Base-by-base conservation (phyloP, 208 protist genomes). In the Trypanosoma scelopori region DNA sequence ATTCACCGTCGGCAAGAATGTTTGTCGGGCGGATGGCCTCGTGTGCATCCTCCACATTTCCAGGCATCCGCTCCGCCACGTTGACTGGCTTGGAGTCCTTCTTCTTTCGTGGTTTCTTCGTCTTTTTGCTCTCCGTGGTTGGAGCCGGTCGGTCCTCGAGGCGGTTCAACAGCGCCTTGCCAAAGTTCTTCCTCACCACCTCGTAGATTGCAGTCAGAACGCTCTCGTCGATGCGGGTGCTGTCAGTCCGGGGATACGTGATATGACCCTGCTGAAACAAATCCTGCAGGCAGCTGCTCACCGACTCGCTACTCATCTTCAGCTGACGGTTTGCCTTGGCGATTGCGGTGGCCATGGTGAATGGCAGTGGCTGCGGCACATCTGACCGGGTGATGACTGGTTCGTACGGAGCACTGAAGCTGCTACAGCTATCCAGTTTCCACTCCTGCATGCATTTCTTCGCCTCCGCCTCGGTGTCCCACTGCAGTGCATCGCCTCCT, bases 141-240 rank as follows among this genome's bases (percentile, higher is more conserved):
- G 42, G 2, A 37, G 28, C 48, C 49, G 35, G 4, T 43, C 77
- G 67, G 27, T 65, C 60, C 56, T 85, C 80, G 28, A 84, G 48
- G 80, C 92, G 79, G 87, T 91, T 87, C 89, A 99, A 67, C 16
- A 76, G 22, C 68, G 94, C 97, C 66, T 98, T 98, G 69, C 99
- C 98, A 78, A 93, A 96, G 52, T 97, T 94, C 73, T 98, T 98
- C 71, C 98, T 98, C 52, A 99, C 98, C 59, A 97, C 96, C 23
- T 87, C 87, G 55, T 99, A 99, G 53, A 99, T 99, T 77, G 98
- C 95, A 56, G 97, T 96, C 70, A 99, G 96, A 35, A 98, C 96
- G 58, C 92, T 75, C 3, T 89, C 89, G 56, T 93, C 88, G 55
- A 97, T 87, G 65, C 91, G 91, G 25, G 73, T 88, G 70, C 87